A percentile compares a stretch with the other conserved stretches of the same genome.
These are phyloP conservation scores for Crinitomyces ghanaensis DNA, from an alignment of 805 yeast species.

Conservation along the genomic window DNA sequence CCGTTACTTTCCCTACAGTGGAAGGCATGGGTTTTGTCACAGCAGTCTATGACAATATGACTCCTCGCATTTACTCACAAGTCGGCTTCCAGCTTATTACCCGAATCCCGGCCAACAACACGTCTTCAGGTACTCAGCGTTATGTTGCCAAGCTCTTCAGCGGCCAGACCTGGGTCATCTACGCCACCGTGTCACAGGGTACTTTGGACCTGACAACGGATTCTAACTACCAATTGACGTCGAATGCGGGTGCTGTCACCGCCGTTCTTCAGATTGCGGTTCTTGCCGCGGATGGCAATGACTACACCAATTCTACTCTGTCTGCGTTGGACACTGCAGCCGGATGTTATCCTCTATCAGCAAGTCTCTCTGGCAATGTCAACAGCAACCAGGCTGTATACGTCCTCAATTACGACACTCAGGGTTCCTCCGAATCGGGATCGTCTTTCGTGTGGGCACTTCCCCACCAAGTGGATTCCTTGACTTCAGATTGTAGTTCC, in stretches of 20 bases:
- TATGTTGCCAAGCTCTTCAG: constrained; percentile 31
- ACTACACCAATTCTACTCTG: too few relatives aligned
- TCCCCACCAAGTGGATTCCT: constrained; percentile 50
- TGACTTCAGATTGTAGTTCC: constrained; percentile 27
- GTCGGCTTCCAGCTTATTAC: constrained; percentile 35
- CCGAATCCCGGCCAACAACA: constrained; percentile 21
- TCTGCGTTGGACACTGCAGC: constrained; percentile 51
- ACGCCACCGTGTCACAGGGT: constrained; percentile 32
- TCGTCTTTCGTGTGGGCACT: constrained; percentile 44
- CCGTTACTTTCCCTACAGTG: constrained; percentile 47
- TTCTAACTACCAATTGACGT: constrained; percentile 29
- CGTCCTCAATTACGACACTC: constrained; percentile 36
- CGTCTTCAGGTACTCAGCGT: too few relatives aligned
- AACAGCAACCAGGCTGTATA: constrained; percentile 39
- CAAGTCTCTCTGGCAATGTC: constrained; percentile 36
- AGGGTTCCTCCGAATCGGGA: constrained; percentile 37
- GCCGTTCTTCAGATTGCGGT: constrained; percentile 44
- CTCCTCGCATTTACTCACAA: constrained; percentile 35
- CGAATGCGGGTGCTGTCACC: constrained; percentile 24
- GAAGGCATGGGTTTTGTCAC: constrained; percentile 82
- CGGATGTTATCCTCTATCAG: constrained; percentile 50
- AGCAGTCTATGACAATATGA: constrained; percentile 42
- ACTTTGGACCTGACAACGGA: constrained; percentile 26
- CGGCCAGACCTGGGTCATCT: constrained; percentile 40
- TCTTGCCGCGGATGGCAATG: constrained; percentile 29